These are phyloP conservation scores for Penicillium rolfsii DNA, from an alignment of 2,329 filamentous ascomycete genomes.

Conservation along the genomic window DNA sequence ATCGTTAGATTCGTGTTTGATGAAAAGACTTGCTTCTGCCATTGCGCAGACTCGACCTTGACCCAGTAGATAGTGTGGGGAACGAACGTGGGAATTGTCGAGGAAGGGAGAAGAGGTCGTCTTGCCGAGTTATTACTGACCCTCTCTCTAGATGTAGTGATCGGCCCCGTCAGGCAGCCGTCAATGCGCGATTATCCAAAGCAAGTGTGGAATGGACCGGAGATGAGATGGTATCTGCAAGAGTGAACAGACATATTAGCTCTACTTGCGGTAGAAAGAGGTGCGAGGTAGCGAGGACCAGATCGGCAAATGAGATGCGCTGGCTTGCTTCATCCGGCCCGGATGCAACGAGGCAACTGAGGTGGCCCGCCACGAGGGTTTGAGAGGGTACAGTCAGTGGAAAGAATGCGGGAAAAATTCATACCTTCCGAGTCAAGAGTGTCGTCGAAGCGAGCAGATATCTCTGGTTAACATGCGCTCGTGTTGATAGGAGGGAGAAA, in stretches of 20 bases:
- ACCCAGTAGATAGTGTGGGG: constrained; percentile 14
- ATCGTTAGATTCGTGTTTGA: constrained; percentile 70
- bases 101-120: constrained; percentile 15
- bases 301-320: constrained; percentile 21
- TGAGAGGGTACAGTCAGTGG: not conserved
- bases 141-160: constrained; percentile 22
- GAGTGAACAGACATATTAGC: constrained; percentile 15
- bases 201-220: constrained; percentile 5
- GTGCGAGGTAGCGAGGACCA: constrained; percentile 3
- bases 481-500: constrained; percentile 2
- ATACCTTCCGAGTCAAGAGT: constrained; percentile 12
- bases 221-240: constrained; percentile 11
- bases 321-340: constrained; percentile 10
- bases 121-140: constrained; percentile 20
- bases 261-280: constrained; percentile 1
- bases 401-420: constrained; percentile 12
- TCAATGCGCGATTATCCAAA: constrained; percentile 14
- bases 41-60: constrained; percentile 41
- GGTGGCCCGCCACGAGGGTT: not conserved
- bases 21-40: constrained; percentile 63
- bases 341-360: constrained; percentile 23
- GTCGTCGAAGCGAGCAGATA: not conserved
- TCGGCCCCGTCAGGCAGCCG: constrained; percentile 16
- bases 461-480: constrained; percentile 1
- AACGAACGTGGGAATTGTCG: constrained; percentile 13